phyloP scores from a whole-genome alignment of 139 green algal genomes.

The Ettlia oleoabundans region DNA sequence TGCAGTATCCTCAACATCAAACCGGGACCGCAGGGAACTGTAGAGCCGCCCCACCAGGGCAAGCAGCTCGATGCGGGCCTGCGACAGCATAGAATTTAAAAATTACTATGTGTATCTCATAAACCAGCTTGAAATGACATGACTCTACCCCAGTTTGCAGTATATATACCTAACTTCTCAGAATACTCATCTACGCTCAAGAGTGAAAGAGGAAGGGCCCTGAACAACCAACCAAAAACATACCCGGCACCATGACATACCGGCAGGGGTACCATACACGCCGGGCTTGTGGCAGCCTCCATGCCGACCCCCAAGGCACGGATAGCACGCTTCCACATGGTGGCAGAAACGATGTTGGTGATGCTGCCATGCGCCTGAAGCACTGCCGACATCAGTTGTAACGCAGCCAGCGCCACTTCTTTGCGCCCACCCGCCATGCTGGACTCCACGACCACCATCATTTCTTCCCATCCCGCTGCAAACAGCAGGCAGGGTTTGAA shows the following conservation, averaged over 20 bases:
- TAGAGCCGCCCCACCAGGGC: conserved; percentile 59
- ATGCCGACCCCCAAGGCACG: conserved; percentile 71
- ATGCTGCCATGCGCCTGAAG: conserved; percentile 48
- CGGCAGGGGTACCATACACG: conserved; percentile 62
- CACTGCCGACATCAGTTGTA: conserved; percentile 61
- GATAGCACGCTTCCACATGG: conserved; percentile 65
- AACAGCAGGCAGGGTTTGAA: no score
- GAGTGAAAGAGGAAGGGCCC: no score
- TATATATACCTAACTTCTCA: no score
- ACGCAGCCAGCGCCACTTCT: conserved; percentile 71
- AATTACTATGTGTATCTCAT: no score
- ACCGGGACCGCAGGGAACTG: conserved; percentile 37
- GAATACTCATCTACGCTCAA: no score
- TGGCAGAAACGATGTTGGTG: conserved; percentile 25
- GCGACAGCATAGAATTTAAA: neutral
- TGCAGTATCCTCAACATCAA: conserved; percentile 57
- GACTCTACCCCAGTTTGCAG: no score
- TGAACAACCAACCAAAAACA: no score
- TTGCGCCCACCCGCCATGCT: conserved; percentile 69
- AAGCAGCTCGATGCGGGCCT: conserved; percentile 71
- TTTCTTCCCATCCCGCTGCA: conserved; percentile 73
- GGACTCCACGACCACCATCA: conserved; percentile 79
- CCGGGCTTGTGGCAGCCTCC: conserved; percentile 56
- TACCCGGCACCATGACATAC: conserved; percentile 11
- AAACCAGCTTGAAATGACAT: no score